A percentile compares a stretch with the other conserved stretches of the same genome.
Evolutionary conservation across 306 rosid genomes (phyloP).

Genomic region (Quercus ilex): DNA sequence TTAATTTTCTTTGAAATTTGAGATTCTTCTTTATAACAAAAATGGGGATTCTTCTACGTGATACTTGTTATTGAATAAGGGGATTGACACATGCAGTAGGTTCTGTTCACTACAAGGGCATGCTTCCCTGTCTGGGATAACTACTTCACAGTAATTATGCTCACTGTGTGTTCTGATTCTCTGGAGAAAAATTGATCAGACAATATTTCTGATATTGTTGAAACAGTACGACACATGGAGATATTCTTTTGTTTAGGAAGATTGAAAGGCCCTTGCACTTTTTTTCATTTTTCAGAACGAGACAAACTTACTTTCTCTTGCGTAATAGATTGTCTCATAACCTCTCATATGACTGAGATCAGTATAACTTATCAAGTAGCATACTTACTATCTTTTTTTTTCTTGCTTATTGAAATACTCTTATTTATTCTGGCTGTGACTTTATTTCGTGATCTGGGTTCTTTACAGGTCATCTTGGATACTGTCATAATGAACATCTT

Average conservation of each 20-base stretch:
- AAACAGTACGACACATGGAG: not conserved
- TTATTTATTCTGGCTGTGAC: conserved; percentile 5
- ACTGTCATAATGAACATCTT: conserved; percentile 31
- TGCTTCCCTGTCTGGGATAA: not conserved
- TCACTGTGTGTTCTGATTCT: not conserved
- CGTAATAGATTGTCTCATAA: not conserved
- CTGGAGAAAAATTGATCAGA: not conserved
- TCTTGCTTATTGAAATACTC: conserved; percentile 6
- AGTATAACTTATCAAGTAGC: not conserved
- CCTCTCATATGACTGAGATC: not conserved
- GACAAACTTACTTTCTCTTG: not conserved
- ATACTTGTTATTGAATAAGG: not conserved
- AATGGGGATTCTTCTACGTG: not conserved
- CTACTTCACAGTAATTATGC: not conserved
- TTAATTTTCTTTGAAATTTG: conserved; percentile 13
- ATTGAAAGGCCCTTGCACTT: not conserved
- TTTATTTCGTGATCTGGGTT: conserved; percentile 16
- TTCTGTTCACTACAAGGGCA: not conserved
- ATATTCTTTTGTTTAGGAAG: not conserved
- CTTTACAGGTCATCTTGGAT: conserved; percentile 69
- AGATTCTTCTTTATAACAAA: conserved; percentile 8
- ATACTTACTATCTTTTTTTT: not conserved
- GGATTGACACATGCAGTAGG: too few relatives aligned
- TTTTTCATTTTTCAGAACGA: not conserved
- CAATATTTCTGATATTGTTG: not conserved